Conservation (phyloP, 371 early-diverging fungal species). For the Lichtheimia corymbifera region DNA sequence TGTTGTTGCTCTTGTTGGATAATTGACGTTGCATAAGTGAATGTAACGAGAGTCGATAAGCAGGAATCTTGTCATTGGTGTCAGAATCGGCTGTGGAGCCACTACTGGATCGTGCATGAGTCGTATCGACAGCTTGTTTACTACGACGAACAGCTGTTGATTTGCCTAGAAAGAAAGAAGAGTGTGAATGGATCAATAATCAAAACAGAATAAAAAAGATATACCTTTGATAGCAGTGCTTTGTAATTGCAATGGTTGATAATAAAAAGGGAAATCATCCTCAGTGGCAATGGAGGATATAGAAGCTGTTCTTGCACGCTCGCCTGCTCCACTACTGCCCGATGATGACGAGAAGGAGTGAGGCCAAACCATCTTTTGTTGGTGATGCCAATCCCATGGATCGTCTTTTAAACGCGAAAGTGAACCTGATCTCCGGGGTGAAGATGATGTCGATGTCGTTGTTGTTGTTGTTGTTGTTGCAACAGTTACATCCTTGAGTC, state of each 20-base stretch:
- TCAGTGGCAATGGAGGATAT: slow-evolving; percentile 11
- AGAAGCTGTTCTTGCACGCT: slow-evolving; percentile 5
- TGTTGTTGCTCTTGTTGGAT: slow-evolving; percentile 16
- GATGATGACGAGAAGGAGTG: background rate
- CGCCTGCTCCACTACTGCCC: background rate
- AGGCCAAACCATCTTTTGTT: background rate
- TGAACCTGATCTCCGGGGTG: too few relatives aligned
- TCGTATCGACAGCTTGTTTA: background rate
- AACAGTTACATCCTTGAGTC: background rate
- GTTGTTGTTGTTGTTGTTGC: too few relatives aligned
- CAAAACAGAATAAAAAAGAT: background rate
- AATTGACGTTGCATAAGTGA: slow-evolving; percentile 34
- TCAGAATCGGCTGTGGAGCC: background rate
- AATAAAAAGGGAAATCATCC: slow-evolving; percentile 6
- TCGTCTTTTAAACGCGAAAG: too few relatives aligned
- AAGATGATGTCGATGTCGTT: too few relatives aligned
- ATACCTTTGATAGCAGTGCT: slow-evolving; percentile 9
- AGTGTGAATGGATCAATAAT: background rate
- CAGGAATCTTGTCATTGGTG: slow-evolving; percentile 15
- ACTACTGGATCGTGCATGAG: slow-evolving; percentile 2
- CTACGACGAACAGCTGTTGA: slow-evolving; percentile 1
- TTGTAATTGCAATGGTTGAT: slow-evolving; percentile 10
- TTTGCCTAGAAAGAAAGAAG: slow-evolving; percentile 8
- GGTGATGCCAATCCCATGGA: too few relatives aligned
- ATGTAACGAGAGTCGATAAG: slow-evolving; percentile 34